Base-by-base conservation (phyloP, 345 rosid species). In the Leavenworthia alabamica region DNA sequence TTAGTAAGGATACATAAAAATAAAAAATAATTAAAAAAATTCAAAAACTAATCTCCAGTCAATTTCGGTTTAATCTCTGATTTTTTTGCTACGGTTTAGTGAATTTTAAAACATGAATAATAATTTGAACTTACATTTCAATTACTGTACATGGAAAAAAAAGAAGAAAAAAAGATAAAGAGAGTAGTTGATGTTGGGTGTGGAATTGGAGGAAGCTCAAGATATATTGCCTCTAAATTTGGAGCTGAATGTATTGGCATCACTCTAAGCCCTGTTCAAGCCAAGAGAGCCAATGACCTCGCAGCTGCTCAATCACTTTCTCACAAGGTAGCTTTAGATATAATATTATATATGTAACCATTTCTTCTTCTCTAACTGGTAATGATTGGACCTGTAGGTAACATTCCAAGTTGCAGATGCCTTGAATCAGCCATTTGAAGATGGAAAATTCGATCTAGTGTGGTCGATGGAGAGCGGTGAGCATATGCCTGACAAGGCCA, bases 401-500 rank as follows among this genome's bases (percentile, higher is more conserved):
- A 76, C 86, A 3, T 86, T 86, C 74, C 92, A 77, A 82, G 98
- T 91, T 55, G 98, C 84, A 43, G 92, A 91, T 76, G 98, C 96
- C 23, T 72, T 91, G 73, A 77, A 80, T 9, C 96, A 91, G 67
- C 98, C 98, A 35, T 91, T 91, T 76, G 84, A 92, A 14, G 95
- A 84, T 68, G 83, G 69, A 1, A 75, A 72, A 35, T 91, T 91
- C 63, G 89, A 91, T 76, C 79, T 88, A 4, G 95, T 91, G 7
- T 91, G 96, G 96, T 88, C 95, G 26, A 91, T 88, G 96, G 98
- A 88, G 80, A 91, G 98, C 24, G 95, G 95, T 66, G 98, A 91
- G 66, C 98, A 88, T 80, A 86, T 91, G 89, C 96, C 96, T 29
- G 88, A 91, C 56, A 91, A 88, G 75, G 39, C 54, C 19, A 80